Base-by-base conservation (phyloP, 2,329 filamentous ascomycete species). In the Sarocladium oryzae region DNA sequence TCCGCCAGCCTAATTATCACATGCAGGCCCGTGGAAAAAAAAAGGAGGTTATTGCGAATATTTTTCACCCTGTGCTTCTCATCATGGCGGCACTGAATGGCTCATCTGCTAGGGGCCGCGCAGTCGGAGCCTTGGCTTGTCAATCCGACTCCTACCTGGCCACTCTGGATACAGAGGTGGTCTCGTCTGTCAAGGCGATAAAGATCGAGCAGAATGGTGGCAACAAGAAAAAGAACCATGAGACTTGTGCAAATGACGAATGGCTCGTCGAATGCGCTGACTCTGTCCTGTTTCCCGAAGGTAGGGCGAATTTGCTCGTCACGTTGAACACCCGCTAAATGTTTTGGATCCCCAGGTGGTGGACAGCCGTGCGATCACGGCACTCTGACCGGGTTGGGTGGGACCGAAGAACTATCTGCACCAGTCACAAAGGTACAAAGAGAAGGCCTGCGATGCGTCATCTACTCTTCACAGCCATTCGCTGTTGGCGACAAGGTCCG, bases 221-320 rank as follows among this genome's bases (percentile, higher is more conserved):
- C 36, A 60, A 62, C 28, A 56, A 56, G 37, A 40, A 40, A 20
- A 40, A 40, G 37, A n/a, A n/a, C n/a, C 16, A 40, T 7, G 50
- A 46, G 11, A 32, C 5, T 18, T 24, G 3, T 16, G 32, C 49
- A 2, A 6, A 40, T 3, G 60, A 63, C 15, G 52, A 52, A 33
- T 66, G 63, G 63, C 38, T 64, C 2, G 56, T 66, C 6, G 63
- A 66, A 20, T 66, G 60, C 38, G 53, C 56, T 1, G 63, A 66
- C 10, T 66, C 63, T 3, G 59, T 66, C 0, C 35, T 66, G 0
- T 66, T 66, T 2, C 63, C 63, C 0, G 63, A 66, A 56, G 63
- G 63, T 58, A 26, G 3, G 24, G 18, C n/a, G 37, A 3, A 11
- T 4, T 33, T 15, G 10, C 16, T 13, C 11, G 15, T 18, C n/a